These are phyloP conservation scores for Diplodia sapinea DNA, from an alignment of 2,329 filamentous ascomycete species.

Conservation along the genomic window DNA sequence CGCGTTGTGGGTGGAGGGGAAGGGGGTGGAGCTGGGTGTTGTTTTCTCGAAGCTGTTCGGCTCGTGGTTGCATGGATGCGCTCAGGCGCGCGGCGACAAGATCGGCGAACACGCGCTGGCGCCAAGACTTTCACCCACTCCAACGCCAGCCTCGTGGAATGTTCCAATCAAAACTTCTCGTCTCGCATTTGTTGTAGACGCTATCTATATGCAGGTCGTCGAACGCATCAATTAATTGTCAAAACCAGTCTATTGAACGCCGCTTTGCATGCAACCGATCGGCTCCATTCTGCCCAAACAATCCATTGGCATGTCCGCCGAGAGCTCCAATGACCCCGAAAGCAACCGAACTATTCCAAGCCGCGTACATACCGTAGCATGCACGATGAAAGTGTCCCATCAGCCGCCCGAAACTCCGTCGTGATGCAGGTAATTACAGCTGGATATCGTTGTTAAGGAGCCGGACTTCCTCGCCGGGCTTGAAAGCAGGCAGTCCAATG, in stretches of 20 bases:
- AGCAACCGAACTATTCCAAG: slow-evolving; percentile 11
- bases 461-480: slow-evolving; percentile 92
- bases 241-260: slow-evolving; percentile 4
- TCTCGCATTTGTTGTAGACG: background rate
- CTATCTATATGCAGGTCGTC: slow-evolving; percentile 12
- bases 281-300: slow-evolving; percentile 4
- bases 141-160: slow-evolving; percentile 6
- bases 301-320: slow-evolving; percentile 7
- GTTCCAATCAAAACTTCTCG: background rate
- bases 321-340: slow-evolving; percentile 11
- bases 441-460: slow-evolving; percentile 86
- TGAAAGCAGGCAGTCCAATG: slow-evolving; percentile 92
- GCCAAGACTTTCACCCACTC: slow-evolving; percentile 16
- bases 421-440: slow-evolving; percentile 56
- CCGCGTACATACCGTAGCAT: slow-evolving; percentile 14
- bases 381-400: background rate
- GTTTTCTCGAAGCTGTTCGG: slow-evolving; percentile 32
- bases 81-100: slow-evolving; percentile 21
- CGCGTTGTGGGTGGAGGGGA: slow-evolving; percentile 27
- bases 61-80: slow-evolving; percentile 30
- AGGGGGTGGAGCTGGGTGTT: slow-evolving; percentile 21
- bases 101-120: slow-evolving; percentile 26
- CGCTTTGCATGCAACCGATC: slow-evolving; percentile 12
- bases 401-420: slow-evolving; percentile 22
- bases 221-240: slow-evolving; percentile 4